Conservation (phyloP, 371 early-diverging fungal species). For the Lichtheimia hyalospora region DNA sequence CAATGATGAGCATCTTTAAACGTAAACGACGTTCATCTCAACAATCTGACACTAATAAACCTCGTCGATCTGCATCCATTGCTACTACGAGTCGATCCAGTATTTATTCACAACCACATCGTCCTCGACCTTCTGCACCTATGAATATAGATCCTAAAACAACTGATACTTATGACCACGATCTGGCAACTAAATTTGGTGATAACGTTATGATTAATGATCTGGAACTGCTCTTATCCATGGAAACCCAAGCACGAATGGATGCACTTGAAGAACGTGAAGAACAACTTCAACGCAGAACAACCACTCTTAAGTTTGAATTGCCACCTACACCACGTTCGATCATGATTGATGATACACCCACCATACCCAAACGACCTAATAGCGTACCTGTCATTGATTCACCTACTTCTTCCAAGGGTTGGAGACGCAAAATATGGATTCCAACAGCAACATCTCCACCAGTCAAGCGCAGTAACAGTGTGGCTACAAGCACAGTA, state of each 20-base stretch:
- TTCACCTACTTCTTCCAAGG: neutral
- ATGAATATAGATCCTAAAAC: no score
- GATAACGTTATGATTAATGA: conserved; percentile 23
- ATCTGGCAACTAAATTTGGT: conserved; percentile 20
- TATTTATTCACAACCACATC: no score
- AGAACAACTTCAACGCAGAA: conserved; percentile 3
- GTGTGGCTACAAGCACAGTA: neutral
- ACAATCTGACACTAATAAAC: no score
- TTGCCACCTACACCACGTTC: conserved; percentile 22
- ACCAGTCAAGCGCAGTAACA: neutral
- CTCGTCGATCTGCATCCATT: no score
- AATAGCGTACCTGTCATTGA: neutral
- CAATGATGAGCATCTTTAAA: conserved; percentile 11
- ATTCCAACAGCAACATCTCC: no score
- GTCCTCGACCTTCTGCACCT: no score
- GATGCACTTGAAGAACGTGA: conserved; percentile 19
- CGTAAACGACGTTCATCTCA: no score
- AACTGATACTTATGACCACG: conserved; percentile 7
- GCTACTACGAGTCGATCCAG: no score
- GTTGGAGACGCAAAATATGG: neutral
- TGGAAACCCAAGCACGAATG: conserved; percentile 38
- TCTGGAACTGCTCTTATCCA: conserved; percentile 30
- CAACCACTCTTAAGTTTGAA: conserved; percentile 22
- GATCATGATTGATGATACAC: no score
- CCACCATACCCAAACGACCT: conserved; percentile 7